Base-by-base conservation (phyloP, 225 moss, liverwort and hornwort species). In the Rhytidiadelphus loreus region DNA sequence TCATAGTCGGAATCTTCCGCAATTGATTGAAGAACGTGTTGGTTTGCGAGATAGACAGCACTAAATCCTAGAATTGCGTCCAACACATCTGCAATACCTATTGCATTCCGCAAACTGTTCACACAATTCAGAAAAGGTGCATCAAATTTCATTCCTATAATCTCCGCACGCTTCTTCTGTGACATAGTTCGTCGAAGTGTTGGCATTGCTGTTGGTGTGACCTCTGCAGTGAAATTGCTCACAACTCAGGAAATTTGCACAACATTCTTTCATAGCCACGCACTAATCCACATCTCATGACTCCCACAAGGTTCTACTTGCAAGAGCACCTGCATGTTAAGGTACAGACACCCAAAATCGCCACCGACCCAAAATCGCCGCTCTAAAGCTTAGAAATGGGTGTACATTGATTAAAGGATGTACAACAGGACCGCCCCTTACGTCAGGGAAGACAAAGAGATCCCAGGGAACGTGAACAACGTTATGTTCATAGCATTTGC, bases 71-170 rank as follows among this genome's bases (percentile, higher is more conserved):
- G 77, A 75, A 91, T 78, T 69, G 82, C 30, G 63, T 93, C 78
- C 58, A 93, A 59, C 90, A 93, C 91, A 63, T 93, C 88, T 65
- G 85, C 77, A 86, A 93, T 64, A 9, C 50, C 70, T 28, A 10
- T 50, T 72, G 91, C 91, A 81, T 77, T 87, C 39, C 80, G 86
- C 85, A 93, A 85, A 61, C 68, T 86, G 50, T 69, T 87, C 83
- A 93, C 80, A 86, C 93, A 91, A 17, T 76, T 77, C 41, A 76
- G 64, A 72, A 90, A 93, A 61, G 93, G 91, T 39, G 43, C 61
- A 73, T 88, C 72, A 48, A 93, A 64, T 71, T 71, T 93, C 87
- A 84, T 72, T 57, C 64, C 89, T 50, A 83, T 37, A 24, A 83
- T 84, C 77, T 93, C 85, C 84, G 41, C 88, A 69, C 76, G 83